A percentile compares a stretch with the other conserved stretches of the same genome.
phyloP scores from a whole-genome alignment of 352 stramenopile species.

The Thalassiosira exigua region DNA sequence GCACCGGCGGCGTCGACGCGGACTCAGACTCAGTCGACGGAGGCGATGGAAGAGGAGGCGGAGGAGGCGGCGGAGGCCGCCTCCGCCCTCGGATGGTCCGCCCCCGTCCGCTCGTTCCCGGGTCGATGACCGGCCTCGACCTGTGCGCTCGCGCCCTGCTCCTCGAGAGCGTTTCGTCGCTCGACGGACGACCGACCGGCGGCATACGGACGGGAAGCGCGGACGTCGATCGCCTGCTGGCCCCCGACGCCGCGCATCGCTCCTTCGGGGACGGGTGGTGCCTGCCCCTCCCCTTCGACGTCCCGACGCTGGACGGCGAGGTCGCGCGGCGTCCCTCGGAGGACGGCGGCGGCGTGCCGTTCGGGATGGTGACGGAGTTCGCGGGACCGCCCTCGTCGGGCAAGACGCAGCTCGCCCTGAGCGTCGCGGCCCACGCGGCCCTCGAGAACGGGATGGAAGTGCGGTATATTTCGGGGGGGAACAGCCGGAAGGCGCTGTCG shows the following conservation, averaged over 20 bases:
- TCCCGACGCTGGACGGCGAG: background rate
- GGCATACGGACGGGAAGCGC: conserved; percentile 43
- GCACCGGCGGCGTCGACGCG: background rate
- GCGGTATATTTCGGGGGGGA: conserved; percentile 42
- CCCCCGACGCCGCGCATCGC: conserved; percentile 24
- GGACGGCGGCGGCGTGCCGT: conserved; percentile 39
- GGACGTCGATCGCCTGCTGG: conserved; percentile 45
- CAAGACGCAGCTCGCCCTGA: conserved; percentile 61
- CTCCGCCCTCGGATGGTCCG: background rate
- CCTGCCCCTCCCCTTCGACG: conserved; percentile 26
- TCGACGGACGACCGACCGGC: no score
- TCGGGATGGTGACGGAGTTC: conserved; percentile 63
- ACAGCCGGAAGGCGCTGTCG: conserved; percentile 31
- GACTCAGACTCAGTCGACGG: conserved; percentile 1
- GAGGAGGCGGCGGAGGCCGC: background rate
- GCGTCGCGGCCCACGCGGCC: conserved; percentile 35
- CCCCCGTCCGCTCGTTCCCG: conserved; percentile 30
- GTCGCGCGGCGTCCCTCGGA: background rate
- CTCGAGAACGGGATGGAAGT: conserved; percentile 39
- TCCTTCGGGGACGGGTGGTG: conserved; percentile 32
- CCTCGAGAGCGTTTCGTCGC: conserved; percentile 8
- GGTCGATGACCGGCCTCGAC: conserved; percentile 51
- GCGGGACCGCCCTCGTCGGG: conserved; percentile 46
- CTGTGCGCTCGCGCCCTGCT: conserved; percentile 25
- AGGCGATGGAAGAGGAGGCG: conserved; percentile 1